These are phyloP conservation scores for Capsicum chinense DNA, from an alignment of 257 asterid species.

Conservation along the genomic window DNA sequence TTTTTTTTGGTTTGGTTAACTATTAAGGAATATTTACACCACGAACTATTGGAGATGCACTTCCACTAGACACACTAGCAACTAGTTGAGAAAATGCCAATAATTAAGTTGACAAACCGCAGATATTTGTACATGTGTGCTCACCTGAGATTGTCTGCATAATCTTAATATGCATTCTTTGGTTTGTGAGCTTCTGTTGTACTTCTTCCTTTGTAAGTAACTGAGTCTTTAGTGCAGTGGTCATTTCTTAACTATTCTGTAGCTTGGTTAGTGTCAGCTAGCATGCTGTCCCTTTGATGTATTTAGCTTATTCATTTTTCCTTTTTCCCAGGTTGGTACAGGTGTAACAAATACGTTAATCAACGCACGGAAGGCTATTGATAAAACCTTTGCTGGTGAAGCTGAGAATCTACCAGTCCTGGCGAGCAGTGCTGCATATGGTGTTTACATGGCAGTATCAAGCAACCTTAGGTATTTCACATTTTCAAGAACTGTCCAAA, in stretches of 20 bases:
- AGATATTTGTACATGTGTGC: neutral
- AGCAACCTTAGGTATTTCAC: slow-evolving; percentile 81
- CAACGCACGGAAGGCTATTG: slow-evolving; percentile 69
- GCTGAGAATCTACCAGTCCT: slow-evolving; percentile 84
- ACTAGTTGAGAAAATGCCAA: neutral
- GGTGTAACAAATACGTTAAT: slow-evolving; percentile 78
- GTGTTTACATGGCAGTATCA: slow-evolving; percentile 93
- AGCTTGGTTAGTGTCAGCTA: slow-evolving; percentile 6
- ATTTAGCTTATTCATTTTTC: slow-evolving; percentile 12
- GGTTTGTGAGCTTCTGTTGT: neutral
- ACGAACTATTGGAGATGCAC: neutral
- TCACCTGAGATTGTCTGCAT: neutral
- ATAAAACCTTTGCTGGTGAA: slow-evolving; percentile 80
- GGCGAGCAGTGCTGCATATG: slow-evolving; percentile 81
- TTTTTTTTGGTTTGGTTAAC: neutral
- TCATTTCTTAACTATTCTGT: neutral
- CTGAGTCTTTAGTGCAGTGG: neutral
- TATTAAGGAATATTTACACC: neutral
- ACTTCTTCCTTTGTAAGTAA: neutral
- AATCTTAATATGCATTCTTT: slow-evolving; percentile 2
- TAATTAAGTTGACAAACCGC: neutral
- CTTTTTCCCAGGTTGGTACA: slow-evolving; percentile 73
- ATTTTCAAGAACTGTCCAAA: slow-evolving; percentile 16
- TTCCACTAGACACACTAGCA: neutral
- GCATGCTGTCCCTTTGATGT: neutral